Percentiles rank a stretch among this genome's conserved stretches.
phyloP scores from a whole-genome alignment of 129 eudicot genomes.

The Arctium minus region DNA sequence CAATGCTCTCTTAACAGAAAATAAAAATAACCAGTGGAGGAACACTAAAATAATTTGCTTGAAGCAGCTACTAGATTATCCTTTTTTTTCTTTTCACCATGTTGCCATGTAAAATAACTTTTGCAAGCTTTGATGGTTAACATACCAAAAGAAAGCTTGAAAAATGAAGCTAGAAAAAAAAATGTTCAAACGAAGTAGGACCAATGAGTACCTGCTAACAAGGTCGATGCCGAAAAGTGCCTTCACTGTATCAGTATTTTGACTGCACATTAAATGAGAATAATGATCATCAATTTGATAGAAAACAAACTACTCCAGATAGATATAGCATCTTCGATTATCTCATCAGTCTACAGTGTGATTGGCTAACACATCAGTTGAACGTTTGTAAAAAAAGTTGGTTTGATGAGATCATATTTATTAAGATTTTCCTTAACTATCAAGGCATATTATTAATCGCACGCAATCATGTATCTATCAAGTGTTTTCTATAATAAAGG shows the following conservation, averaged over 20 bases:
- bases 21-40: not conserved
- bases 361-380: not conserved
- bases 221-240: constrained; percentile 84
- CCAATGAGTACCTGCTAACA: constrained; percentile 65
- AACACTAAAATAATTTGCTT: not conserved
- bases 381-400: not conserved
- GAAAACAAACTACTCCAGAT: not conserved
- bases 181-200: not conserved
- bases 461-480: not conserved
- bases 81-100: not conserved
- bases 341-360: not conserved
- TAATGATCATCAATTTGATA: constrained; percentile 1
- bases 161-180: not conserved
- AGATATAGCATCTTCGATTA: not conserved
- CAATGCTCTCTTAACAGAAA: not conserved
- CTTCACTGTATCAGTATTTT: constrained; percentile 61
- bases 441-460: not conserved
- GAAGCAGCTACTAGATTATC: no score
- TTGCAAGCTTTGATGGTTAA: not conserved
- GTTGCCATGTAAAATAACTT: not conserved
- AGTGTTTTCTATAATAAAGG: not conserved
- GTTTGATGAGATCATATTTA: not conserved
- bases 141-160: not conserved
- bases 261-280: constrained; percentile 50
- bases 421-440: not conserved